These are phyloP conservation scores for Aspergillus quadrilineatus DNA, from an alignment of 2,329 filamentous ascomycete species.

Conservation along the genomic window DNA sequence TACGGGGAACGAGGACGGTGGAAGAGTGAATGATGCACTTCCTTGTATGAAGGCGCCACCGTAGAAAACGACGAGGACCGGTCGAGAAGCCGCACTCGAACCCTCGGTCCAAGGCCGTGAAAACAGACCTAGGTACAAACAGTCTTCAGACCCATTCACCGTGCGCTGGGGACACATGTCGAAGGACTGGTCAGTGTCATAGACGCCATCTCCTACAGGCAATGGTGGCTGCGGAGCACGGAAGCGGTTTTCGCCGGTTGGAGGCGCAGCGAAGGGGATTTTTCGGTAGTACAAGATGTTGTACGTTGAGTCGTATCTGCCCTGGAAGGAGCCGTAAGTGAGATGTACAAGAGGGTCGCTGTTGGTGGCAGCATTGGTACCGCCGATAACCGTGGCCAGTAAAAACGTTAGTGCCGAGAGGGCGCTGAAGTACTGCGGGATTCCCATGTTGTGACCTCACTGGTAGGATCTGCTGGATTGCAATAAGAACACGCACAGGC, in stretches of 20 bases:
- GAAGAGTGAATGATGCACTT: conserved; percentile 54
- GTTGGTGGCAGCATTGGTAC: conserved; percentile 16
- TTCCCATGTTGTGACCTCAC: conserved; percentile 12
- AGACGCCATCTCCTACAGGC: conserved; percentile 49
- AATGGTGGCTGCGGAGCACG: conserved; percentile 59
- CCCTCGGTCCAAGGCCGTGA: conserved; percentile 54
- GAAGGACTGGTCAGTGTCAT: conserved; percentile 56
- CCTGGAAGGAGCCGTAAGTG: conserved; percentile 55
- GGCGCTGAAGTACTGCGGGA: background rate
- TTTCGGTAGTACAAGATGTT: conserved; percentile 61
- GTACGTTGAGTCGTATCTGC: conserved; percentile 52
- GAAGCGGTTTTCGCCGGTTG: conserved; percentile 59
- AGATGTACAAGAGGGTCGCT: conserved; percentile 42
- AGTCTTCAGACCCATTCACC: conserved; percentile 60
- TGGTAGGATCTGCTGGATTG: background rate
- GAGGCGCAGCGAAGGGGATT: conserved; percentile 62
- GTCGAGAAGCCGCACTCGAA: conserved; percentile 40
- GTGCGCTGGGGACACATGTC: conserved; percentile 61
- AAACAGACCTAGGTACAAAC: conserved; percentile 61
- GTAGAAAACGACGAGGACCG: conserved; percentile 61
- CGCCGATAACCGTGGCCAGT: conserved; percentile 10
- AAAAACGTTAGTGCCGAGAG: conserved; percentile 2
- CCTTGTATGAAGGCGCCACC: conserved; percentile 63
- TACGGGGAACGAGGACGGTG: conserved; percentile 58
- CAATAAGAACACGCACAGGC: no score